Percentiles rank a stretch among this genome's conserved stretches.
These are phyloP conservation scores for Kwoniella botswanensis DNA, from an alignment of 768 basidiomycete species.

Conservation along the genomic window DNA sequence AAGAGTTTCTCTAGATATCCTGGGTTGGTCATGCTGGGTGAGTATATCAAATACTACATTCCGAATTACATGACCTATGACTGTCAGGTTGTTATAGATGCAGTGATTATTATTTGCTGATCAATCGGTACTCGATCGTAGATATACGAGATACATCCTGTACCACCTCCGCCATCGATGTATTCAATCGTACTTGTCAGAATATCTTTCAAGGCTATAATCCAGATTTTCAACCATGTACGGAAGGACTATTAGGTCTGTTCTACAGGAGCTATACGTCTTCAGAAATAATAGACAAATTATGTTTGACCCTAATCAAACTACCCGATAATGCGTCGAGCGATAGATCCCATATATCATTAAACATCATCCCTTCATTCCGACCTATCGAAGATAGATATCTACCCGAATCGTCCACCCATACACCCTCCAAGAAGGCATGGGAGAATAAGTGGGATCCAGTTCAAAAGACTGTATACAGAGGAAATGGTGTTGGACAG, in stretches of 20 bases:
- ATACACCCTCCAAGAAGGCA: not conserved
- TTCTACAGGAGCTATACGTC: conserved; percentile 29
- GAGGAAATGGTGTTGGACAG: conserved; percentile 37
- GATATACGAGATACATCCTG: conserved; percentile 50
- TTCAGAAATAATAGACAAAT: conserved; percentile 19
- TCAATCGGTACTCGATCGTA: not conserved
- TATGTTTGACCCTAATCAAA: conserved; percentile 27
- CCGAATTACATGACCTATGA: too few species aligned
- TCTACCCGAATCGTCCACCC: conserved; percentile 19
- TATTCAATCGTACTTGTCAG: conserved; percentile 39
- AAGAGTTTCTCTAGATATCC: conserved; percentile 41
- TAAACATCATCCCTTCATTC: conserved; percentile 9
- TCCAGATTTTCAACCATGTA: conserved; percentile 43
- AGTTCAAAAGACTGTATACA: conserved; percentile 16
- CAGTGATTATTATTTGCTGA: too few species aligned
- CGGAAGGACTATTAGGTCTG: conserved; percentile 34
- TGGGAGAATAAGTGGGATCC: not conserved
- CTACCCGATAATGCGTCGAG: not conserved
- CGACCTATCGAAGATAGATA: conserved; percentile 9
- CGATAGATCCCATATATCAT: conserved; percentile 19
- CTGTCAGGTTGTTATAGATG: too few species aligned
- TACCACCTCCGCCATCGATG: conserved; percentile 33
- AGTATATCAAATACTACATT: conserved; percentile 9
- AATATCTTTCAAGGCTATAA: conserved; percentile 31
- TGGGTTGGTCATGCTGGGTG: conserved; percentile 47